Percentiles rank a stretch among this genome's conserved stretches.
phyloP scores from a whole-genome alignment of 495 filamentous ascomycete species.

The Neurospora africana region DNA sequence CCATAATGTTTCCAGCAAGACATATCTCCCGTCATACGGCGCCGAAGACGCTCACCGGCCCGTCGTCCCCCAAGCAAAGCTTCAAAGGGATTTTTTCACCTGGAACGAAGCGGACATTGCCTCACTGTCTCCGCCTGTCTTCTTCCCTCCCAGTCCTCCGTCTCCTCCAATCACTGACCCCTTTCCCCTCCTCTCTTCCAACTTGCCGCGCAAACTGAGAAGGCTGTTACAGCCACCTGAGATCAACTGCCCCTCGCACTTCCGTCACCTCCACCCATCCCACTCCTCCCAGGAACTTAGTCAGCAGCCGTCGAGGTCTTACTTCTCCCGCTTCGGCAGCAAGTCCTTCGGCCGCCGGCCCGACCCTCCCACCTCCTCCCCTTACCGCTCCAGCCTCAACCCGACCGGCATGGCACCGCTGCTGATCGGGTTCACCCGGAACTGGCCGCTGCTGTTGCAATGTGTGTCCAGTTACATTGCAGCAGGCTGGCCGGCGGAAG shows the following conservation, averaged over 20 bases:
- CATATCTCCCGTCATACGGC: neutral
- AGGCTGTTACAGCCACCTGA: slow-evolving; percentile 15
- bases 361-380: neutral
- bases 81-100: slow-evolving; percentile 6
- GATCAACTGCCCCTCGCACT: slow-evolving; percentile 28
- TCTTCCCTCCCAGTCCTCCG: slow-evolving; percentile 7
- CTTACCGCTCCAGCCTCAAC: neutral
- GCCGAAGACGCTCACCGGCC: neutral
- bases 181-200: slow-evolving; percentile 14
- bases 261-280: slow-evolving; percentile 13
- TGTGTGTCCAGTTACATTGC: slow-evolving; percentile 47
- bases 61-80: slow-evolving; percentile 3
- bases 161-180: slow-evolving; percentile 12
- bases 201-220: slow-evolving; percentile 3
- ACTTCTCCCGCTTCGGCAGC: neutral
- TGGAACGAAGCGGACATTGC: slow-evolving; percentile 9
- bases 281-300: neutral
- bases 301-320: neutral
- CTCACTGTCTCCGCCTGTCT: slow-evolving; percentile 3
- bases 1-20: neutral
- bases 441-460: slow-evolving; percentile 49
- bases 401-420: slow-evolving; percentile 36
- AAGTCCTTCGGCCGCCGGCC: neutral
- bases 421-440: slow-evolving; percentile 49
- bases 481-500: slow-evolving; percentile 48